phyloP scores from a whole-genome alignment of 805 yeast species.

The Saccharomyces eubayanus region DNA sequence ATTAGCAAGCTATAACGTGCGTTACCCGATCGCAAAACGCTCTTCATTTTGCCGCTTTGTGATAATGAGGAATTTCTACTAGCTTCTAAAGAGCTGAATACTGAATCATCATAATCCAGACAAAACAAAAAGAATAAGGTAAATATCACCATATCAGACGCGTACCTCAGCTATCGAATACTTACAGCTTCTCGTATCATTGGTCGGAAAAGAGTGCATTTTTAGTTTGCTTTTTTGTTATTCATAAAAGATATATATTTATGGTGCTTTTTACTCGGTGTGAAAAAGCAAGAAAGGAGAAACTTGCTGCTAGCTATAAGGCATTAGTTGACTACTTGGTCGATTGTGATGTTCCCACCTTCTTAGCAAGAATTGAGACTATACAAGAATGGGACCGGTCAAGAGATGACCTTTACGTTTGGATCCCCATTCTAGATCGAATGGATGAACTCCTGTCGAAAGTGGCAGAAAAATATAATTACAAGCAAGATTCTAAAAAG shows the following conservation, averaged over 20 bases:
- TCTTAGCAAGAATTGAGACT: constrained; percentile 34
- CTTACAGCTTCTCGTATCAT: neutral
- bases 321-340: constrained; percentile 34
- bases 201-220: neutral
- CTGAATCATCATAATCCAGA: neutral
- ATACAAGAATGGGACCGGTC: constrained; percentile 52
- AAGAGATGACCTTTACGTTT: constrained; percentile 60
- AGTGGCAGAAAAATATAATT: constrained; percentile 43
- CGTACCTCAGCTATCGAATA: neutral
- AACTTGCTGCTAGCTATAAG: constrained; percentile 25
- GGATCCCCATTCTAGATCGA: constrained; percentile 69
- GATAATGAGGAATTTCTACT: neutral
- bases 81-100: neutral
- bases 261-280: constrained; percentile 27
- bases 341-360: constrained; percentile 32
- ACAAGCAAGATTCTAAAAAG: constrained; percentile 30
- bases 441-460: constrained; percentile 60
- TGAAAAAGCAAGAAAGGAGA: constrained; percentile 28
- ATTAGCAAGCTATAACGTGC: no score
- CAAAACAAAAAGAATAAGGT: neutral
- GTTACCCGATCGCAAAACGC: neutral
- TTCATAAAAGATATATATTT: neutral
- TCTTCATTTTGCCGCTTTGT: neutral
- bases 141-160: neutral
- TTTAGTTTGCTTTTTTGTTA: neutral